These are phyloP conservation scores for Aureobasidium vineae DNA, from an alignment of 2,329 filamentous ascomycete species.

Conservation along the genomic window DNA sequence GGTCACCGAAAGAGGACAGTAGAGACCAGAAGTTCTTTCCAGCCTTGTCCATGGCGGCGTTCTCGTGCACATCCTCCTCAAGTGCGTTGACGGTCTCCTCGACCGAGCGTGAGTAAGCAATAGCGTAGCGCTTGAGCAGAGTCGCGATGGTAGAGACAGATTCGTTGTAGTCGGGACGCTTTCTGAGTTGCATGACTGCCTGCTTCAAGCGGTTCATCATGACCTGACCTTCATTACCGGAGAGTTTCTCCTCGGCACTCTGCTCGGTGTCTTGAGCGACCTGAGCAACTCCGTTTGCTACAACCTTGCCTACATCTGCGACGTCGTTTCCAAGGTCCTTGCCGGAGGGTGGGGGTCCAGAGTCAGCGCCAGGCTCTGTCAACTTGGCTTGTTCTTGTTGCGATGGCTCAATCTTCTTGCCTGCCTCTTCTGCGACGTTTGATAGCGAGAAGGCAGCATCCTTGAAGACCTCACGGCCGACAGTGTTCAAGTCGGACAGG, in stretches of 20 bases:
- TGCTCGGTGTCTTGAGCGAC: conserved; percentile 60
- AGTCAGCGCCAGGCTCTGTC: conserved; percentile 53
- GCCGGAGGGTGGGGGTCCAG: conserved; percentile 53
- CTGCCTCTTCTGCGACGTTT: conserved; percentile 70
- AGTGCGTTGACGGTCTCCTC: conserved; percentile 65
- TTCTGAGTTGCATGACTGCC: conserved; percentile 69
- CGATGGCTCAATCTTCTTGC: conserved; percentile 69
- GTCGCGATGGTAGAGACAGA: conserved; percentile 77
- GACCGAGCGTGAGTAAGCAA: conserved; percentile 71
- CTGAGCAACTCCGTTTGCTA: conserved; percentile 47
- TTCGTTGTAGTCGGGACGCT: conserved; percentile 77
- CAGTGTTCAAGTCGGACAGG: conserved; percentile 71
- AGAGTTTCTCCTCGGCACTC: conserved; percentile 71
- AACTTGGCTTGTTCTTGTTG: conserved; percentile 57
- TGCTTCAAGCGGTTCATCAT: conserved; percentile 73
- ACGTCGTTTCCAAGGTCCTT: conserved; percentile 60
- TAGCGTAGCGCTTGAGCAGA: conserved; percentile 74
- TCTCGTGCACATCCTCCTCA: conserved; percentile 69
- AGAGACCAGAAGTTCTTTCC: conserved; percentile 78
- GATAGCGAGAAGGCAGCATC: conserved; percentile 82
- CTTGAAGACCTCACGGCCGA: conserved; percentile 80
- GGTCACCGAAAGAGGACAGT: conserved; percentile 74
- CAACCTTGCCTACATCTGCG: conserved; percentile 46
- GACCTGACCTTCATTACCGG: conserved; percentile 69
- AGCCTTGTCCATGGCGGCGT: conserved; percentile 71